phyloP scores from a whole-genome alignment of 1,284 basidiomycete genomes.

The Heterobasidion annosum region DNA sequence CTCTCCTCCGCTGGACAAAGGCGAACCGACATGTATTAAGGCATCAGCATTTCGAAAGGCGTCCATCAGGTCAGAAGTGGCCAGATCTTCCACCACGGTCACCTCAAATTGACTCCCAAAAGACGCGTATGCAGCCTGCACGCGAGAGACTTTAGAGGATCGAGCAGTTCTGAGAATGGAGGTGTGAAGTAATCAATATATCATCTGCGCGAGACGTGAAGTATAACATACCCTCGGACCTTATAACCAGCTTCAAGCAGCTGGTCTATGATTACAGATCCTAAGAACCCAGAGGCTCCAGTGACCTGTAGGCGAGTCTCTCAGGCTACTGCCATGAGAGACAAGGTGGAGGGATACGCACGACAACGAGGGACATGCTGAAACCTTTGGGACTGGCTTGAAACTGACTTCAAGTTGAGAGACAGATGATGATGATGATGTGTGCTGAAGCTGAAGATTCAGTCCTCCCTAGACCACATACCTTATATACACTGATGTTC shows the following conservation, averaged over 20 bases:
- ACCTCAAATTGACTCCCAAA: not conserved
- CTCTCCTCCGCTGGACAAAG: not conserved
- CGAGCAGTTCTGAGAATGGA: not conserved
- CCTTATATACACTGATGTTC: too few species aligned
- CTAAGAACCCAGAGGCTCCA: conserved; percentile 2
- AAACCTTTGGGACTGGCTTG: too few species aligned
- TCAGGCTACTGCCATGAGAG: not conserved
- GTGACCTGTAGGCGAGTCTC: not conserved
- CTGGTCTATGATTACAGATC: not conserved
- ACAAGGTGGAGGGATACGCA: not conserved
- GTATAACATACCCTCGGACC: not conserved
- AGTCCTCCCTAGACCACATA: too few species aligned
- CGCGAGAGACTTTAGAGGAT: not conserved
- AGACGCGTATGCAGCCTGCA: not conserved
- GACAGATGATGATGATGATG: too few species aligned
- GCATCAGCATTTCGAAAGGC: not conserved
- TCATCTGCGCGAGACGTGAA: not conserved
- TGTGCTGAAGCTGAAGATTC: too few species aligned
- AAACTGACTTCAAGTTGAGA: too few species aligned
- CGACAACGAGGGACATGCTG: not conserved
- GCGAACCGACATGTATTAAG: not conserved
- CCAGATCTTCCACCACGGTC: not conserved
- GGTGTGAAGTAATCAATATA: not conserved
- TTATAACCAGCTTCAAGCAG: conserved; percentile 1
- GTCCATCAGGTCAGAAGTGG: not conserved